Base-by-base conservation (phyloP, 2,329 filamentous ascomycete species). In the Ophiostoma triangulosporum region DNA sequence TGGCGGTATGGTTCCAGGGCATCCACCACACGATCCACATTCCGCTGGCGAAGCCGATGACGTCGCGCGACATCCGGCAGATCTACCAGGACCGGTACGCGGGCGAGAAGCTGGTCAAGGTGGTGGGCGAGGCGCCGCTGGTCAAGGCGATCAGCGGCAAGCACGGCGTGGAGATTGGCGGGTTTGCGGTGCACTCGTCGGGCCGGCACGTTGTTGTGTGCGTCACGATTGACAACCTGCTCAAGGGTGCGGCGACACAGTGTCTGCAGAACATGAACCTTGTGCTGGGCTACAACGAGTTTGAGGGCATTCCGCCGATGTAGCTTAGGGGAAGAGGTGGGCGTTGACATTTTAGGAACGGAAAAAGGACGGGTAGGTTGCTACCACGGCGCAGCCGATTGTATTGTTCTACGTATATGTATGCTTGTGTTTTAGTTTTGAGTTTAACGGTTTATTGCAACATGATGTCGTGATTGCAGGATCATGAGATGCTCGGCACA, bases 231-330 rank as follows among this genome's bases (percentile, higher is more conserved):
- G 90, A 96, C 69, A 95, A 96, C 69, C 71, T 96, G 60, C 76
- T 93, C 62, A 96, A 96, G 79, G 90, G 90, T 56, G 90, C 90
- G 52, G 87, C 87, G 6, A 95, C 90, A 11, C 90, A 95, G 68
- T 95, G 89, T 71, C 70, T 95, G 67, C 90, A 94, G 75, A 95
- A 95, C 70, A 93, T 95, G 87, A 95, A 95, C 69, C 74, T 95
- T 55, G 84, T 87, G n/a, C 76, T 94, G 11, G 88, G 88, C 46
- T 94, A 91, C 65, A 82, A 80, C 46, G 88, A 95, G 71, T 95
- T 88, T 64, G 86, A 94, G 65, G 88, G 88, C 38, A 94, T 95
- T 60, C 88, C 88, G 17, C 64, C 65, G 50, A 70, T 73, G 67
- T 73, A 67, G n/a, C n/a, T n/a, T n/a, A n/a, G n/a, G n/a, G n/a